These are phyloP conservation scores for Lepidopterella palustris DNA, from an alignment of 495 filamentous ascomycete genomes.

Conservation along the genomic window DNA sequence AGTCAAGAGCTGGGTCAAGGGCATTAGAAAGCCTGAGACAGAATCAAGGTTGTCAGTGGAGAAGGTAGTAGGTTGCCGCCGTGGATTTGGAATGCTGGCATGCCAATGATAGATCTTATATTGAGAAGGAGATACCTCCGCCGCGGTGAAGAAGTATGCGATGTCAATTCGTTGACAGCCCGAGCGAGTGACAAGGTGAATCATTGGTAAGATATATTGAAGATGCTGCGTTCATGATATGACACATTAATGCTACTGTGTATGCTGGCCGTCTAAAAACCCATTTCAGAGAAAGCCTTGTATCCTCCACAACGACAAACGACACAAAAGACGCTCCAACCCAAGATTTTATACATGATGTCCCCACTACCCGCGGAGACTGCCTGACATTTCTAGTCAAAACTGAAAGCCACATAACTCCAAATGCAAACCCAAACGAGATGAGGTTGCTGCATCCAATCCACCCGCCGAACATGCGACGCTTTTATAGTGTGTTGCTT, in stretches of 20 bases:
- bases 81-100: too few relatives aligned
- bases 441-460: constrained; percentile 13
- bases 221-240: not conserved
- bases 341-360: not conserved
- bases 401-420: constrained; percentile 8
- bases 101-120: too few relatives aligned
- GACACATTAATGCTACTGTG: not conserved
- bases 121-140: too few relatives aligned
- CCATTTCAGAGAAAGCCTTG: not conserved
- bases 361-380: not conserved
- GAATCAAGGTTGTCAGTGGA: too few relatives aligned
- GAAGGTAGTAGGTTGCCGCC: too few relatives aligned
- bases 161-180: too few relatives aligned
- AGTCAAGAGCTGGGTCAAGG: too few relatives aligned
- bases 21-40: too few relatives aligned
- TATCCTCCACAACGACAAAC: not conserved
- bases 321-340: not conserved
- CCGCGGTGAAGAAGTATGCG: too few relatives aligned
- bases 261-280: not conserved
- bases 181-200: not conserved
- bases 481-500: not conserved
- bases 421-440: constrained; percentile 8
- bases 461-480: not conserved
- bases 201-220: not conserved
- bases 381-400: not conserved